phyloP scores from a whole-genome alignment of 805 yeast species.

The Starmerella bombi region DNA sequence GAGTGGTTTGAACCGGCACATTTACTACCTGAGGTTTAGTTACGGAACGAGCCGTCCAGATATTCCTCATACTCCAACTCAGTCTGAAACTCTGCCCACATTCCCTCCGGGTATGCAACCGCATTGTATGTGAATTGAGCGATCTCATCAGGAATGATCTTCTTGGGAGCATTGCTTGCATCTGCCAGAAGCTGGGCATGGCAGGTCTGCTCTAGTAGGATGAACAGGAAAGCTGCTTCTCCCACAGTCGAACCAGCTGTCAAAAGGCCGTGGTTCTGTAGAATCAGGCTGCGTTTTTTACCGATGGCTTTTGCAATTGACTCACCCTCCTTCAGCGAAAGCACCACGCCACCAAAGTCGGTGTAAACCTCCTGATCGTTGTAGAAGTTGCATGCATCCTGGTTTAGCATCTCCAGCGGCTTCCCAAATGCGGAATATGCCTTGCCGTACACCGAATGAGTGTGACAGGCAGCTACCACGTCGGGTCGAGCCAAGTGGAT shows the following conservation, averaged over 20 bases:
- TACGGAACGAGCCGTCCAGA: constrained; percentile 14
- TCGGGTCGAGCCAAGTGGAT: constrained; percentile 58
- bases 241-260: constrained; percentile 61
- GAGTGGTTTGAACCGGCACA: too few species aligned
- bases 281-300: constrained; percentile 39
- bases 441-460: constrained; percentile 53
- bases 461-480: constrained; percentile 58
- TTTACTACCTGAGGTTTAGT: too few species aligned
- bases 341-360: constrained; percentile 69
- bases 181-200: constrained; percentile 55
- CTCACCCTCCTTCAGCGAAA: constrained; percentile 50
- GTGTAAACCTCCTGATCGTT: constrained; percentile 50
- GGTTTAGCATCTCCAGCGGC: constrained; percentile 66
- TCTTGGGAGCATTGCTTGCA: constrained; percentile 35
- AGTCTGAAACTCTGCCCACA: constrained; percentile 47
- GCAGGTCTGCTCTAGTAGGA: constrained; percentile 51
- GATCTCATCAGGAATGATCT: constrained; percentile 43
- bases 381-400: constrained; percentile 60
- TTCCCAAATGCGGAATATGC: constrained; percentile 53
- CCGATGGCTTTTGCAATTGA: constrained; percentile 52
- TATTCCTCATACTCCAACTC: constrained; percentile 16
- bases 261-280: constrained; percentile 61
- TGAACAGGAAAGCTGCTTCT: constrained; percentile 58
- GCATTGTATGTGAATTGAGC: constrained; percentile 53
- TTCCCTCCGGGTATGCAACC: constrained; percentile 50